These are phyloP conservation scores for Astrocystis sublimbata DNA, from an alignment of 495 filamentous ascomycete species.

Conservation along the genomic window DNA sequence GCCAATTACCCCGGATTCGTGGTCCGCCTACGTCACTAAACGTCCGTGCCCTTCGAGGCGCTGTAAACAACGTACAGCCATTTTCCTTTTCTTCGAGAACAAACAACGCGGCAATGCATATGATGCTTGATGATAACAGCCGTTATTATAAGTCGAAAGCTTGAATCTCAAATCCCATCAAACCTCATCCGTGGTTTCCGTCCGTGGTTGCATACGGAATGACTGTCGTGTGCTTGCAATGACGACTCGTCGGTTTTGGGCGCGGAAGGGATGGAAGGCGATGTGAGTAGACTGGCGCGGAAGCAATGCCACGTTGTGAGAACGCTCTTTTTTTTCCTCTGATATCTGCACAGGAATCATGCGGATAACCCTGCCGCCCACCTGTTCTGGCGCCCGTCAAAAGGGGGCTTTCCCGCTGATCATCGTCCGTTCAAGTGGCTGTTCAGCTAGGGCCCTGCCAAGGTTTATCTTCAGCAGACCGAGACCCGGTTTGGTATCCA, in stretches of 20 bases:
- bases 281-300: too few species aligned
- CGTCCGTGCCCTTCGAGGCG: not conserved
- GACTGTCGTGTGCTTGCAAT: too few species aligned
- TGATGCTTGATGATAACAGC: not conserved
- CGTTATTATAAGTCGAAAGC: not conserved
- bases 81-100: too few species aligned
- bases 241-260: not conserved
- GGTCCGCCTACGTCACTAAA: not conserved
- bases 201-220: not conserved
- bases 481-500: not conserved
- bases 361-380: not conserved
- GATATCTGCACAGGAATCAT: conserved; percentile 4
- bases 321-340: not conserved
- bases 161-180: not conserved
- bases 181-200: not conserved
- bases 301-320: not conserved
- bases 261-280: too few species aligned
- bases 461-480: not conserved
- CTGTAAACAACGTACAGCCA: too few species aligned
- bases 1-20: not conserved
- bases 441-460: not conserved
- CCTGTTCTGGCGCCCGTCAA: too few species aligned
- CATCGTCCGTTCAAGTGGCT: conserved; percentile 1
- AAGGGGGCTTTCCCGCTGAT: not conserved
- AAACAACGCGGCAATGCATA: not conserved